phyloP scores from a whole-genome alignment of 768 basidiomycete genomes.

The Erythrobasidium yunnanense region DNA sequence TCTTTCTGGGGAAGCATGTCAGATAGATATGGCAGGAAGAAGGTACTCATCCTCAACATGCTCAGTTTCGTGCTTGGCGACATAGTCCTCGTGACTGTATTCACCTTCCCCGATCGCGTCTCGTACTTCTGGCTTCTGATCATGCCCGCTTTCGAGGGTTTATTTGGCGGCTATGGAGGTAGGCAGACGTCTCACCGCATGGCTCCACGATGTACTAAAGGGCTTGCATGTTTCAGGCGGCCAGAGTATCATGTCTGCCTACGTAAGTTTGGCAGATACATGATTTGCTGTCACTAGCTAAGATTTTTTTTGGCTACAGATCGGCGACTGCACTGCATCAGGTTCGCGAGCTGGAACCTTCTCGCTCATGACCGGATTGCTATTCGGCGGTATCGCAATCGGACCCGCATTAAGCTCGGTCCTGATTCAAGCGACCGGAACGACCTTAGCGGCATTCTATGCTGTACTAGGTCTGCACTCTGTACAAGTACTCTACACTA shows the following conservation, averaged over 20 bases:
- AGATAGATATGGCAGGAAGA: slow-evolving; percentile 42
- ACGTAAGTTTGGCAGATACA: slow-evolving; percentile 23
- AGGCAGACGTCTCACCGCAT: too few species aligned
- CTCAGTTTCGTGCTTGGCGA: slow-evolving; percentile 40
- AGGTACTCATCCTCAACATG: slow-evolving; percentile 41
- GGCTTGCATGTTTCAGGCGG: too few species aligned
- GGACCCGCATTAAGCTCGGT: slow-evolving; percentile 28
- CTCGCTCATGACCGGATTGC: slow-evolving; percentile 40
- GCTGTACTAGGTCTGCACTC: slow-evolving; percentile 38
- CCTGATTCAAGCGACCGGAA: slow-evolving; percentile 36
- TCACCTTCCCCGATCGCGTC: slow-evolving; percentile 29
- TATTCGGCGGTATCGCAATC: slow-evolving; percentile 42
- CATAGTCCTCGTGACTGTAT: slow-evolving; percentile 30
- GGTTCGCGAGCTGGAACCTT: slow-evolving; percentile 37
- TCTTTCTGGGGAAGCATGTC: slow-evolving; percentile 44
- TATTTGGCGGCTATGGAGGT: slow-evolving; percentile 41
- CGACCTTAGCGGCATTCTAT: slow-evolving; percentile 42
- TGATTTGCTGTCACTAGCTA: neutral
- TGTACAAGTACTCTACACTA: slow-evolving; percentile 35
- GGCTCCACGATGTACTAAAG: too few species aligned
- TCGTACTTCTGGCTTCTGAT: slow-evolving; percentile 41
- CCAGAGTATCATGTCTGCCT: slow-evolving; percentile 42
- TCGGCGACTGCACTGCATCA: slow-evolving; percentile 42
- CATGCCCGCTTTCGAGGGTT: slow-evolving; percentile 42
- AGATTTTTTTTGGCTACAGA: slow-evolving; percentile 39